A percentile compares a stretch with the other conserved stretches of the same genome.
Evolutionary conservation across 129 eudicot genomes (phyloP).

Genomic region (Ambrosia artemisiifolia): DNA sequence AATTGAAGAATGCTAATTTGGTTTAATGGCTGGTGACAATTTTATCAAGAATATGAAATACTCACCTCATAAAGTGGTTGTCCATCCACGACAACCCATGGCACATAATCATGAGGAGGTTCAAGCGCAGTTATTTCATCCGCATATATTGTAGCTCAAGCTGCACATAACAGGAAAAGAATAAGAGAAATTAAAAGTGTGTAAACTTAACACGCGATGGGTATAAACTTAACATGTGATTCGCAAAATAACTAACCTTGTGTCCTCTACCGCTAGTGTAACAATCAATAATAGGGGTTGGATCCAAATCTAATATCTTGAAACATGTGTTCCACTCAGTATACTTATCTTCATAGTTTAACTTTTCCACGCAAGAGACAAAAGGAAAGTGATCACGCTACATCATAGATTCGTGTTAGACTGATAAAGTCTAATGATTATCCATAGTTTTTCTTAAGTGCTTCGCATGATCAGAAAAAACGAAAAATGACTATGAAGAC

Average conservation of each 20-base stretch:
- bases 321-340: slow-evolving; percentile 80
- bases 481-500: too few relatives aligned
- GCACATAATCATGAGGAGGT: slow-evolving; percentile 89
- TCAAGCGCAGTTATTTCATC: slow-evolving; percentile 67
- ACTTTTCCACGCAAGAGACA: slow-evolving; percentile 67
- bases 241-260: slow-evolving; percentile 48
- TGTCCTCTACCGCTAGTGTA: slow-evolving; percentile 49
- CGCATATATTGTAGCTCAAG: slow-evolving; percentile 71
- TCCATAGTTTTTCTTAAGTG: too few relatives aligned
- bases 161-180: slow-evolving; percentile 26
- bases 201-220: too few relatives aligned
- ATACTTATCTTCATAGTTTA: slow-evolving; percentile 49
- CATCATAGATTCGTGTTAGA: slow-evolving; percentile 24
- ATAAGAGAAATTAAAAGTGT: neutral
- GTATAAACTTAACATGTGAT: neutral
- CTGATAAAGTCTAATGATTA: neutral
- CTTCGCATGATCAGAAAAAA: too few relatives aligned
- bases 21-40: neutral
- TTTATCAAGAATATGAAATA: neutral
- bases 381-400: slow-evolving; percentile 78
- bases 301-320: slow-evolving; percentile 55
- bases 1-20: neutral
- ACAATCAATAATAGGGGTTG: slow-evolving; percentile 61
- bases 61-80: slow-evolving; percentile 81
- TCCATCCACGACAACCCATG: slow-evolving; percentile 90